Percentiles rank a stretch among this genome's conserved stretches.
Conservation (phyloP, 192 early-diverging fungal species). For the Gorgonomyces haynaldii region DNA sequence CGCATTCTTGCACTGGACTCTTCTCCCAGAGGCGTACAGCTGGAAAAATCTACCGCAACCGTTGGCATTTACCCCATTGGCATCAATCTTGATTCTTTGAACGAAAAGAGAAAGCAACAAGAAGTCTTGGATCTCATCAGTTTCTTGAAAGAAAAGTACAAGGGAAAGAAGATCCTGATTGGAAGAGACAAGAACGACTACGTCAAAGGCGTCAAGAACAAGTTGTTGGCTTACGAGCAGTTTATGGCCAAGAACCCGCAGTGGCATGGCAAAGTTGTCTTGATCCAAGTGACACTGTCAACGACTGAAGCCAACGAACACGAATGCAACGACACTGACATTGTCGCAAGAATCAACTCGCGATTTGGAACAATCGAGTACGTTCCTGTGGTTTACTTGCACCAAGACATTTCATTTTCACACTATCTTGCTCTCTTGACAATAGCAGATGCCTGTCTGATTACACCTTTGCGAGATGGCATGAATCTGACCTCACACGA, state of each 20-base stretch:
- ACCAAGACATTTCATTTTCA: slow-evolving; percentile 43
- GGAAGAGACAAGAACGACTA: slow-evolving; percentile 50
- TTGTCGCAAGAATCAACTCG: slow-evolving; percentile 86
- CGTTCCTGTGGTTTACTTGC: slow-evolving; percentile 70
- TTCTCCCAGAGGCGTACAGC: slow-evolving; percentile 38
- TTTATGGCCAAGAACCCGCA: slow-evolving; percentile 37
- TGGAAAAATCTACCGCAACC: slow-evolving; percentile 33
- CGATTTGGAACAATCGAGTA: slow-evolving; percentile 83
- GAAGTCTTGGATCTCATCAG: slow-evolving; percentile 30
- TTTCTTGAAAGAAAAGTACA: slow-evolving; percentile 32
- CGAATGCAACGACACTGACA: slow-evolving; percentile 75
- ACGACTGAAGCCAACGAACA: slow-evolving; percentile 85
- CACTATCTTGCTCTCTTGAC: slow-evolving; percentile 41
- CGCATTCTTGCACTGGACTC: slow-evolving; percentile 41
- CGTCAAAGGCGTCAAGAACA: slow-evolving; percentile 44
- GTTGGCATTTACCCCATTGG: slow-evolving; percentile 48
- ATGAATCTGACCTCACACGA: slow-evolving; percentile 52
- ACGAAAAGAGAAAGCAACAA: slow-evolving; percentile 47
- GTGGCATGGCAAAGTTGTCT: slow-evolving; percentile 55
- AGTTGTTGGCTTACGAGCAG: slow-evolving; percentile 40
- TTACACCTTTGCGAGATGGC: slow-evolving; percentile 44
- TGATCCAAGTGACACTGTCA: slow-evolving; percentile 90
- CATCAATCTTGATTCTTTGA: slow-evolving; percentile 49
- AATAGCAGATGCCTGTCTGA: slow-evolving; percentile 47
- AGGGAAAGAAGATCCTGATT: slow-evolving; percentile 35